phyloP scores from a whole-genome alignment of 257 asterid species.

The Leonotis leonurus region DNA sequence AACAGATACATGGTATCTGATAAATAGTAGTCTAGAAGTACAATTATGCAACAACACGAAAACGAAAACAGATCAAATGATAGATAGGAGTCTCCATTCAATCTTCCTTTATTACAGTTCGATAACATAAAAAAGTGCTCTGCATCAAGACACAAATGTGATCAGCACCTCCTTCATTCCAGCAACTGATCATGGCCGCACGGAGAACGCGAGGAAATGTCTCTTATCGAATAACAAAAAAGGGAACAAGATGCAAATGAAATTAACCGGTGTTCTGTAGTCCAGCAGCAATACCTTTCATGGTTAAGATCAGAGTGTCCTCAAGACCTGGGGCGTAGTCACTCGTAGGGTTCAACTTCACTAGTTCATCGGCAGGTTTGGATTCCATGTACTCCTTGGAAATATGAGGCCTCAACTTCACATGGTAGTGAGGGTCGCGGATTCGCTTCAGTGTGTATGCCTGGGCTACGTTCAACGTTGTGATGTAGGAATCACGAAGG shows the following conservation, averaged over 20 bases:
- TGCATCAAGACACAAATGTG: neutral
- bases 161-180: neutral
- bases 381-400: conserved; percentile 45
- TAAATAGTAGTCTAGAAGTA: neutral
- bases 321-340: conserved; percentile 66
- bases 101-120: neutral
- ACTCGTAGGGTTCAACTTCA: conserved; percentile 49
- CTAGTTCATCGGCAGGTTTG: conserved; percentile 51
- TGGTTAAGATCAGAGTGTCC: conserved; percentile 62
- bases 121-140: neutral
- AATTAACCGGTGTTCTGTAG: conserved; percentile 48
- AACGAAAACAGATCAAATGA: neutral
- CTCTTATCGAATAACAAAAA: neutral
- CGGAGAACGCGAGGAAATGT: neutral
- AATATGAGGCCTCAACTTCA: conserved; percentile 48
- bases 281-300: conserved; percentile 74
- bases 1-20: neutral
- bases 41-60: neutral
- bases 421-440: conserved; percentile 54
- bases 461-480: conserved; percentile 49
- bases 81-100: neutral
- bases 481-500: conserved; percentile 54
- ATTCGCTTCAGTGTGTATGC: conserved; percentile 54
- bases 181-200: neutral
- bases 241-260: neutral